Percentiles rank a stretch among this genome's conserved stretches.
These are phyloP conservation scores for Boletus tomentosulus DNA, from an alignment of 768 basidiomycete genomes.

Conservation along the genomic window DNA sequence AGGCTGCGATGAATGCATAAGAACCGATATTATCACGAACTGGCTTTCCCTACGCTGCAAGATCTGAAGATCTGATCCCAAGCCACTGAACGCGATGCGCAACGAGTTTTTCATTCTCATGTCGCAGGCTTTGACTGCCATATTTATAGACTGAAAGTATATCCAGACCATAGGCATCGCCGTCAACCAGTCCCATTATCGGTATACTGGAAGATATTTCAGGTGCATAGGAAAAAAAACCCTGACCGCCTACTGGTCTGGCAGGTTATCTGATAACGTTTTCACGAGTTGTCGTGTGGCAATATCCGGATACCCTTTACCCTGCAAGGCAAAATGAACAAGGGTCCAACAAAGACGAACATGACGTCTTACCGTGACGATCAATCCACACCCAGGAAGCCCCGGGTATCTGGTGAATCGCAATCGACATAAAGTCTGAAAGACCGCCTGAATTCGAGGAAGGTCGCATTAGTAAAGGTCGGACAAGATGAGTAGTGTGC, in stretches of 20 bases:
- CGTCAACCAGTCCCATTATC: slow-evolving; percentile 79
- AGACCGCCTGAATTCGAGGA: slow-evolving; percentile 67
- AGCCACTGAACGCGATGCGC: slow-evolving; percentile 74
- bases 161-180: slow-evolving; percentile 88
- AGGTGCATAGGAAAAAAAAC: background rate
- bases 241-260: slow-evolving; percentile 43
- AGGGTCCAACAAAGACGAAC: background rate
- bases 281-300: slow-evolving; percentile 84
- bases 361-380: slow-evolving; percentile 62
- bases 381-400: slow-evolving; percentile 61
- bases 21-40: background rate
- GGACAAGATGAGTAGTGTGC: slow-evolving; percentile 2
- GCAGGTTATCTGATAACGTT: slow-evolving; percentile 63
- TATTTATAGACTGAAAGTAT: slow-evolving; percentile 85
- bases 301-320: slow-evolving; percentile 95
- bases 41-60: slow-evolving; percentile 46
- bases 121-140: slow-evolving; percentile 68
- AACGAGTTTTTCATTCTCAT: slow-evolving; percentile 67
- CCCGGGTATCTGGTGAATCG: slow-evolving; percentile 45
- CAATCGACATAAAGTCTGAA: slow-evolving; percentile 74
- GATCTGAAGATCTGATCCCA: slow-evolving; percentile 69
- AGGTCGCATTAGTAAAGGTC: background rate
- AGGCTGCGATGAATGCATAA: slow-evolving; percentile 39
- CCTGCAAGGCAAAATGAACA: slow-evolving; percentile 44
- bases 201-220: slow-evolving; percentile 52